Evolutionary conservation across 176 grass and related monocot species (phyloP).

Genomic region (Thalia dealbata): DNA sequence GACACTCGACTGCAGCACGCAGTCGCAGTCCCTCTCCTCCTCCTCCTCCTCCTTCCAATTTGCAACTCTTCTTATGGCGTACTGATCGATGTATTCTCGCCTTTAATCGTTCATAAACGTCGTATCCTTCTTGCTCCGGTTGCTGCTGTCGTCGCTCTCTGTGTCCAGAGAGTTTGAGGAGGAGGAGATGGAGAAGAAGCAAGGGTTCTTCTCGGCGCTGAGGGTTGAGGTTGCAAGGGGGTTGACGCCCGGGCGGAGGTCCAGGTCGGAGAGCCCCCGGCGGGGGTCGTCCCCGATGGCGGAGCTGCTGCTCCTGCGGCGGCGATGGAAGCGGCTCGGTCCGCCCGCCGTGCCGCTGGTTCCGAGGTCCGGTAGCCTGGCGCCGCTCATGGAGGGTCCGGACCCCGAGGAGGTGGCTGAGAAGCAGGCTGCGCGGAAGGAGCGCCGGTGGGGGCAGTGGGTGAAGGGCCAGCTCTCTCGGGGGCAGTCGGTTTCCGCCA

Average conservation of each 20-base stretch:
- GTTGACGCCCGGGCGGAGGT: neutral
- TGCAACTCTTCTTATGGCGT: too few relatives aligned
- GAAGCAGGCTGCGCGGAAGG: neutral
- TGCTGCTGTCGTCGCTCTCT: neutral
- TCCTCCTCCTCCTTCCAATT: neutral
- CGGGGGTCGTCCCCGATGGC: neutral
- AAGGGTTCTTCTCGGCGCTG: neutral
- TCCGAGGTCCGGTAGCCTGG: neutral
- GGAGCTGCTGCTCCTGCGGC: neutral
- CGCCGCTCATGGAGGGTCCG: neutral
- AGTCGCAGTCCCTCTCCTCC: neutral
- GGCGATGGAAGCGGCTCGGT: neutral
- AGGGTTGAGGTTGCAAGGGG: conserved; percentile 2
- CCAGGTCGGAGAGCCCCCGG: conserved; percentile 1
- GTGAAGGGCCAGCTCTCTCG: neutral
- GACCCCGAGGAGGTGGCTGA: neutral
- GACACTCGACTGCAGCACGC: too few relatives aligned
- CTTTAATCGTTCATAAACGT: too few relatives aligned
- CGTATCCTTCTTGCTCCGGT: too few relatives aligned
- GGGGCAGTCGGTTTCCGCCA: neutral
- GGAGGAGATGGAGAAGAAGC: conserved; percentile 11
- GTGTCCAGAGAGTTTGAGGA: too few relatives aligned
- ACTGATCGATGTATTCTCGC: too few relatives aligned
- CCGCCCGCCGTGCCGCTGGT: neutral
- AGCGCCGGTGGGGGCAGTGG: conserved; percentile 12